These are phyloP conservation scores for Eucalyptus regnans DNA, from an alignment of 345 rosid genomes.

Conservation along the genomic window DNA sequence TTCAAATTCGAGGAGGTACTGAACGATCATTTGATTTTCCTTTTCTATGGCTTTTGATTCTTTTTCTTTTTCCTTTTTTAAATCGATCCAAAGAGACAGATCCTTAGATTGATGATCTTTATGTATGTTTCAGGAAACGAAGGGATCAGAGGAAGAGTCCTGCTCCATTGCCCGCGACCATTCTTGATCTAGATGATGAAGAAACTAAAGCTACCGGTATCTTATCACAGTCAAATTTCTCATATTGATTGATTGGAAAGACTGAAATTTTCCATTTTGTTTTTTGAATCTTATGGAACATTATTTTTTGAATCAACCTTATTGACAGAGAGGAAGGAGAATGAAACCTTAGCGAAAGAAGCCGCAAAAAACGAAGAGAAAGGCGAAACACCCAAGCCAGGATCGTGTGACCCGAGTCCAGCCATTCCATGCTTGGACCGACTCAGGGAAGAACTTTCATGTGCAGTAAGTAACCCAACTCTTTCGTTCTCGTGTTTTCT, in stretches of 20 bases:
- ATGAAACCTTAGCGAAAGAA: neutral
- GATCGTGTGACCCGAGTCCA: slow-evolving; percentile 2
- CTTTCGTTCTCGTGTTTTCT: neutral
- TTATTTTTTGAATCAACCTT: neutral
- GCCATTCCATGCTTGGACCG: slow-evolving; percentile 61
- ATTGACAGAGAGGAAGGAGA: neutral
- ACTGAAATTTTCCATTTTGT: neutral
- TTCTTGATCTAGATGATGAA: slow-evolving; percentile 40
- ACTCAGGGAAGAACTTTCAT: slow-evolving; percentile 86
- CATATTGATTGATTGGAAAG: neutral
- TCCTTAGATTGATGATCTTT: neutral
- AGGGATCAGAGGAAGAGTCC: slow-evolving; percentile 40
- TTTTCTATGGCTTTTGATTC: neutral
- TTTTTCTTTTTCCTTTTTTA: neutral
- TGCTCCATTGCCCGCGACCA: slow-evolving; percentile 18
- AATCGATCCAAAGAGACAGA: neutral
- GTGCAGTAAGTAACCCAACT: slow-evolving; percentile 48
- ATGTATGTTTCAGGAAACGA: slow-evolving; percentile 33
- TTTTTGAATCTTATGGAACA: neutral
- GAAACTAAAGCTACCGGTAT: neutral
- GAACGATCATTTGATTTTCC: neutral
- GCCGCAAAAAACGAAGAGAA: slow-evolving; percentile 1
- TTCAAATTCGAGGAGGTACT: slow-evolving; percentile 58
- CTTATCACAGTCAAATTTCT: neutral
- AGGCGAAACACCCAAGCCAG: slow-evolving; percentile 7